Percentiles rank a stretch among this genome's conserved stretches.
These are phyloP conservation scores for Chamaecyparis obtusa DNA, from an alignment of 75 land plant genomes.

Conservation along the genomic window DNA sequence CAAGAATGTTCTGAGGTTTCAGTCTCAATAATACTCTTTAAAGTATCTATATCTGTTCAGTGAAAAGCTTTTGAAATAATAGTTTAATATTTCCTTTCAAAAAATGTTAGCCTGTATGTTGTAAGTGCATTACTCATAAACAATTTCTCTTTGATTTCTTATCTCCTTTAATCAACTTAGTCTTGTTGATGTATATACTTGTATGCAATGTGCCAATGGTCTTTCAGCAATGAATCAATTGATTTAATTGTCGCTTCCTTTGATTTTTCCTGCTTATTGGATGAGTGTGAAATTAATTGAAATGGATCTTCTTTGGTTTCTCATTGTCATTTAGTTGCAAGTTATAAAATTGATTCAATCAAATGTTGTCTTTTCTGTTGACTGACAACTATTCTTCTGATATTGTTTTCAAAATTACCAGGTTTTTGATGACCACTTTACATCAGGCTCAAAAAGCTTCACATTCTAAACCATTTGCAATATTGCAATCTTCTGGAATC, in stretches of 20 bases:
- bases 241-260: neutral
- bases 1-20: neutral
- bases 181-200: neutral
- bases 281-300: neutral
- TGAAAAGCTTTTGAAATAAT: neutral
- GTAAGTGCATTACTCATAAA: neutral
- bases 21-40: neutral
- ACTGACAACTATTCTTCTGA: neutral
- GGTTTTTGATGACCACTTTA: conserved; percentile 5
- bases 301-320: neutral
- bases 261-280: neutral
- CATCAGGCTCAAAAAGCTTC: neutral
- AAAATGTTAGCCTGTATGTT: neutral
- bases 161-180: neutral
- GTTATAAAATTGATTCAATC: neutral
- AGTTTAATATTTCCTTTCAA: neutral
- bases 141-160: neutral
- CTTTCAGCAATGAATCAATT: neutral
- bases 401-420: neutral
- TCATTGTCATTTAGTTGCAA: neutral
- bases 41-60: neutral
- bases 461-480: neutral
- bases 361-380: neutral
- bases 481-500: conserved; percentile 2
- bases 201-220: neutral